phyloP scores from a whole-genome alignment of 192 early-diverging fungal genomes.

The Rhizophlyctis rosea region DNA sequence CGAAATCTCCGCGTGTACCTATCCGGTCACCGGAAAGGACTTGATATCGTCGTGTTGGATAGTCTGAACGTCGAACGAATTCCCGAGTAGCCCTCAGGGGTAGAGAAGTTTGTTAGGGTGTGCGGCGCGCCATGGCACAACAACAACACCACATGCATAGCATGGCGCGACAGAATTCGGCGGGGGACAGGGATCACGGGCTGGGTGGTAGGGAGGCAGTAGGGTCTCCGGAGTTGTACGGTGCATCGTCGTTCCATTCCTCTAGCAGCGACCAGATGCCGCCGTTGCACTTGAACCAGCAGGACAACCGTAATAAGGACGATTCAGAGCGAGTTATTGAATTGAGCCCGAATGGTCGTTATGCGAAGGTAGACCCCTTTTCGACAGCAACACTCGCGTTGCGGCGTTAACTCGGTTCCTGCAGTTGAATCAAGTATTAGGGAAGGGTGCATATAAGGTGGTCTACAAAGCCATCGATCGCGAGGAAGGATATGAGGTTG shows the following conservation, averaged over 20 bases:
- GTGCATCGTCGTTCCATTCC: constrained; percentile 16
- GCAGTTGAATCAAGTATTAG: constrained; percentile 45
- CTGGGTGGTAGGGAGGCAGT: neutral
- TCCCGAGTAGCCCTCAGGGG: no score
- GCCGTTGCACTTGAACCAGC: constrained; percentile 20
- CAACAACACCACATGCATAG: no score
- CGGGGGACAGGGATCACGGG: constrained; percentile 20
- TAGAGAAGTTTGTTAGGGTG: no score
- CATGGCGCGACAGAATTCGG: no score
- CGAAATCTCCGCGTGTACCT: no score
- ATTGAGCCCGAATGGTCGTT: constrained; percentile 40
- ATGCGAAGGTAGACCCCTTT: constrained; percentile 37
- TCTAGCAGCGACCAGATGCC: constrained; percentile 20
- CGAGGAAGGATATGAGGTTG: constrained; percentile 54
- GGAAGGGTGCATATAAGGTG: constrained; percentile 54
- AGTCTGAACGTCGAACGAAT: no score
- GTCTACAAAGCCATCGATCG: constrained; percentile 54
- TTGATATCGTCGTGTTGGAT: no score
- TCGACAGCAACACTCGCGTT: neutral
- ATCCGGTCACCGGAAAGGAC: no score
- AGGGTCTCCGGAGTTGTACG: constrained; percentile 27
- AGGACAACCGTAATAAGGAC: constrained; percentile 9
- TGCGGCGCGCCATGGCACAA: no score
- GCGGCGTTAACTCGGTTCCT: neutral
- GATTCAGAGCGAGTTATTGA: constrained; percentile 42